Base-by-base conservation (phyloP, 345 rosid species). In the Moricandia arvensis region DNA sequence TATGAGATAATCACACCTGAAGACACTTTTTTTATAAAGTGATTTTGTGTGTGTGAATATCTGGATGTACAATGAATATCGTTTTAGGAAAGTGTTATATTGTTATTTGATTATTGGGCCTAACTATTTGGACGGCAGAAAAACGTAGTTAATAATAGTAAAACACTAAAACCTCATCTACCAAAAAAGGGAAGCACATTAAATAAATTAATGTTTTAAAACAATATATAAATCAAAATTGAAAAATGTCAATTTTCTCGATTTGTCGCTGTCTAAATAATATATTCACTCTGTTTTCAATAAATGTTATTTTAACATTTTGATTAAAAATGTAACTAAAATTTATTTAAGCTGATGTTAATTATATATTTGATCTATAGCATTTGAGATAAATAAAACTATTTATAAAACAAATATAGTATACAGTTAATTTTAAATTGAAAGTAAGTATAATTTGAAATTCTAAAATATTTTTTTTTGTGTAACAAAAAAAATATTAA, bases 231-330 rank as follows among this genome's bases (percentile, higher is more conserved):
- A 10, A 38, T 38, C n/a, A 38, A 9, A 38, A 66, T 58, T 51
- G 35, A 6, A 43, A 65, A 66, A 59, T 53, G 61, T 75, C 72
- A 75, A 75, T 58, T 66, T 66, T 59, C 66, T 75, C 10, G 67
- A 59, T 75, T 38, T 75, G 73, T 74, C 72, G 78, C 65, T 66
- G 78, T 74, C 47, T 13, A 41, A 41, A 41, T 33, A 33, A 33
- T 33, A 33, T 33, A 33, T 4, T 29, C 3, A 29, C 31, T 29
- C 24, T 21, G 24, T 21, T 21, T 21, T 21, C 24, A 21, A 21
- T 21, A 21, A 21, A 21, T 21, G 24, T 21, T 21, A 21, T 21
- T 21, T 21, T 21, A 21, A 21, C 24, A 21, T 21, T 21, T 21
- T 21, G 24, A 21, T 21, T 21, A 21, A 21, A 21, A 21, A 21